phyloP scores from a whole-genome alignment of 192 early-diverging fungal species.

The Dispira parvispora region DNA sequence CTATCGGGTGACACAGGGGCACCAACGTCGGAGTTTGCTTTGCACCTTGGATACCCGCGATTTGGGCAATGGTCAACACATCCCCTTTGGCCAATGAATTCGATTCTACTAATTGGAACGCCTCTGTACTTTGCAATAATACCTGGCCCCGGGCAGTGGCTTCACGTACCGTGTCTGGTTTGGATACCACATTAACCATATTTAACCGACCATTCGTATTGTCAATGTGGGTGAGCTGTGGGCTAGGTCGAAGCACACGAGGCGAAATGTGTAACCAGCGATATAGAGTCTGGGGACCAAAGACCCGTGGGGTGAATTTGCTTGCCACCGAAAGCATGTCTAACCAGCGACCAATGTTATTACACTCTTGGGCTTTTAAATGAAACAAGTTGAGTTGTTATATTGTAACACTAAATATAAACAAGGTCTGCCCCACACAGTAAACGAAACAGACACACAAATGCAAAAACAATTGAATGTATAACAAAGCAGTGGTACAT shows the following conservation, averaged over 20 bases:
- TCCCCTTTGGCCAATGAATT: conserved; percentile 75
- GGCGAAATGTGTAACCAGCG: no score
- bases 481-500: no score
- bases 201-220: conserved; percentile 46
- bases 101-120: conserved; percentile 40
- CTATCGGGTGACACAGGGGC: conserved; percentile 76
- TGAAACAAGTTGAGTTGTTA: no score
- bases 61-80: conserved; percentile 68
- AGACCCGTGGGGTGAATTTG: no score
- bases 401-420: no score
- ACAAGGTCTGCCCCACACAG: no score
- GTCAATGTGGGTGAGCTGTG: conserved; percentile 60
- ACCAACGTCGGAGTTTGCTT: conserved; percentile 70
- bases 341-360: no score
- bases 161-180: conserved; percentile 45
- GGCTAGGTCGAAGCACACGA: neutral
- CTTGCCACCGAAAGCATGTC: no score
- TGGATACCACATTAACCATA: conserved; percentile 80
- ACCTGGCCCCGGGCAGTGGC: conserved; percentile 62
- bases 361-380: no score
- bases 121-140: conserved; percentile 36
- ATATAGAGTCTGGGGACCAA: no score
- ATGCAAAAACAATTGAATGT: no score
- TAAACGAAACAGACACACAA: no score
- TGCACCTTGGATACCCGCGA: conserved; percentile 82